Evolutionary conservation across 768 basidiomycete genomes (phyloP).

Genomic region (Phylloporus sp.): DNA sequence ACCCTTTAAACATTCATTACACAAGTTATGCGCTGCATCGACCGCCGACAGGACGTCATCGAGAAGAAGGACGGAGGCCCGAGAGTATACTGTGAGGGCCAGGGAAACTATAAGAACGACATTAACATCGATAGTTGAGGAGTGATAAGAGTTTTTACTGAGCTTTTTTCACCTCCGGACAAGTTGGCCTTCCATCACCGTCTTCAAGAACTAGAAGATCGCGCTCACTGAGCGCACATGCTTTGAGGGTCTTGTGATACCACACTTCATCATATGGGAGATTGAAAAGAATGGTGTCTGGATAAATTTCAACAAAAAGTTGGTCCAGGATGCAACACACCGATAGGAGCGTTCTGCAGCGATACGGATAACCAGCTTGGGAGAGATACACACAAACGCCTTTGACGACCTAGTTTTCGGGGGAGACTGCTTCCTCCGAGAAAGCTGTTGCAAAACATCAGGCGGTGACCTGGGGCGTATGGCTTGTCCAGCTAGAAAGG

Average conservation of each 20-base stretch:
- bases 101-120: conserved; percentile 49
- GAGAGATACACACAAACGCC: conserved; percentile 88
- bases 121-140: not conserved
- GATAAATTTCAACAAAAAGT: conserved; percentile 30
- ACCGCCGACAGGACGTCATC: conserved; percentile 80
- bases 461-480: conserved; percentile 83
- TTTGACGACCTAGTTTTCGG: conserved; percentile 71
- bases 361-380: conserved; percentile 56
- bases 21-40: conserved; percentile 84
- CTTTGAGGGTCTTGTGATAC: conserved; percentile 75
- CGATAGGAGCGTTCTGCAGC: conserved; percentile 64
- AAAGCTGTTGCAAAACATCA: conserved; percentile 64
- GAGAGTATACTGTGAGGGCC: conserved; percentile 86
- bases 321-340: conserved; percentile 25
- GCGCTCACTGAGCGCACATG: conserved; percentile 64
- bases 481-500: conserved; percentile 72
- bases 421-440: conserved; percentile 35
- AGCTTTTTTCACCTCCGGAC: conserved; percentile 63
- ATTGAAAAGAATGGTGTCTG: conserved; percentile 76
- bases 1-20: conserved; percentile 74
- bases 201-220: conserved; percentile 84
- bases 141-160: conserved; percentile 38
- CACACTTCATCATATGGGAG: conserved; percentile 70
- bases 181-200: conserved; percentile 53
- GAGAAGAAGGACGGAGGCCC: conserved; percentile 75